These are phyloP conservation scores for Sclerotinia nivalis DNA, from an alignment of 2,329 filamentous ascomycete genomes.

Conservation along the genomic window DNA sequence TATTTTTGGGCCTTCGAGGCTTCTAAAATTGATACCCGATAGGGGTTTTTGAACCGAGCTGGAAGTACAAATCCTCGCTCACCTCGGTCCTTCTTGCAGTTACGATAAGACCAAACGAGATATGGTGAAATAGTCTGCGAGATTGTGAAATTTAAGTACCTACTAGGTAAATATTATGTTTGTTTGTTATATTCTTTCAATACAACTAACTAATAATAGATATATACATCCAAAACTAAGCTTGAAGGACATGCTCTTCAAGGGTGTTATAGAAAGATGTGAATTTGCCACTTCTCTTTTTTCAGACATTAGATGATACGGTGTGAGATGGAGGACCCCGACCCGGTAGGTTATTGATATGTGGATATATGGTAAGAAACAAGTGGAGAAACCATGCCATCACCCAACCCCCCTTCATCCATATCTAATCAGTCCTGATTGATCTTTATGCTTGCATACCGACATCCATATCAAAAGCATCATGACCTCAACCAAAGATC, in stretches of 20 bases:
- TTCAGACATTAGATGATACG: neutral
- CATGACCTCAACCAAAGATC: neutral
- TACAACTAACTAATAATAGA: slow-evolving; percentile 2
- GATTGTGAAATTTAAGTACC: neutral
- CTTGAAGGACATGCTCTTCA: too few species aligned
- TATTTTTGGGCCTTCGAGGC: neutral
- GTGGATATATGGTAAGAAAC: neutral
- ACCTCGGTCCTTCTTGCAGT: slow-evolving; percentile 8
- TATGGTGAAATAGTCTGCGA: slow-evolving; percentile 3
- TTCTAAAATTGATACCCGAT: slow-evolving; percentile 8
- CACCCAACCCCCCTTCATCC: neutral
- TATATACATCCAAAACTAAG: neutral
- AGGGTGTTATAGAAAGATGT: too few species aligned
- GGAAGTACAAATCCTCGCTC: neutral
- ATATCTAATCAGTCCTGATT: neutral
- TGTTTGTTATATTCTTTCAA: neutral
- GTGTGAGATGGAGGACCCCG: neutral
- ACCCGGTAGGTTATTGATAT: neutral
- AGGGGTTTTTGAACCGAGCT: neutral
- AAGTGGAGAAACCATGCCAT: neutral
- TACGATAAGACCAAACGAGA: neutral
- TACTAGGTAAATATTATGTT: neutral
- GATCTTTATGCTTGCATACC: neutral
- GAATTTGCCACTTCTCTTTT: neutral
- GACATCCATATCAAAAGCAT: neutral